Evolutionary conservation across 2,329 filamentous ascomycete species (phyloP).

Genomic region (Purpureocillium takamizusanense): DNA sequence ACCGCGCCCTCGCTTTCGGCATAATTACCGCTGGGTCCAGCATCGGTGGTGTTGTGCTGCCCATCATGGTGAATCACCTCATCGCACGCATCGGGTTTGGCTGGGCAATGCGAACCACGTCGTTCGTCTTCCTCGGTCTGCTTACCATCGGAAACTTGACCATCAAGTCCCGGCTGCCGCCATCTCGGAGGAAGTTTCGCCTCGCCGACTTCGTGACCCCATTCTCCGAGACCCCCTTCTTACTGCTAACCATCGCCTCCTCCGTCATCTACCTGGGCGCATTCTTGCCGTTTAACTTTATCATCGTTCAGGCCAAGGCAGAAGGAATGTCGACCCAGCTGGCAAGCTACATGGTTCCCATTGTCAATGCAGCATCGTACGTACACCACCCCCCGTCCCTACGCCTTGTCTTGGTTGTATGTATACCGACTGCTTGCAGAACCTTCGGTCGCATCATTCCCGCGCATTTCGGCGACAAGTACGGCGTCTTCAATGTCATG

Average conservation of each 20-base stretch:
- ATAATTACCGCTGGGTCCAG: conserved; percentile 24
- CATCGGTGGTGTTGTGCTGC: conserved; percentile 29
- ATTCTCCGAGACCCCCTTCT: conserved; percentile 16
- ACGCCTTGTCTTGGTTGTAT: too few relatives aligned
- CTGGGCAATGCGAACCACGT: conserved; percentile 29
- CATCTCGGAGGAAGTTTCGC: conserved; percentile 17
- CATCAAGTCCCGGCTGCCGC: conserved; percentile 18
- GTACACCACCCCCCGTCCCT: background rate
- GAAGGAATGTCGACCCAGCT: conserved; percentile 10
- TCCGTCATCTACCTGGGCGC: conserved; percentile 22
- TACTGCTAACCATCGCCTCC: conserved; percentile 16
- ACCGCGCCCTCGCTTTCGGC: conserved; percentile 24
- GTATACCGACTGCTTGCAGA: conserved; percentile 3
- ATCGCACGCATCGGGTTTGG: conserved; percentile 25
- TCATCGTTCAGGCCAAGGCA: conserved; percentile 12
- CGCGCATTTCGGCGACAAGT: conserved; percentile 12
- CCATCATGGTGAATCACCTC: conserved; percentile 27
- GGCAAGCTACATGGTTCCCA: conserved; percentile 13
- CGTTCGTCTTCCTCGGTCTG: conserved; percentile 25
- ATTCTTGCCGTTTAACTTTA: conserved; percentile 21
- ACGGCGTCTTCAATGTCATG: conserved; percentile 19
- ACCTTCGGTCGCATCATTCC: conserved; percentile 14
- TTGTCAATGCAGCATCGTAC: conserved; percentile 14
- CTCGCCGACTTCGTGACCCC: conserved; percentile 20
- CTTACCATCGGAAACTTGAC: conserved; percentile 24